These are phyloP conservation scores for Cutaneotrichosporon sp. DNA, from an alignment of 1,284 basidiomycete genomes.

Conservation along the genomic window DNA sequence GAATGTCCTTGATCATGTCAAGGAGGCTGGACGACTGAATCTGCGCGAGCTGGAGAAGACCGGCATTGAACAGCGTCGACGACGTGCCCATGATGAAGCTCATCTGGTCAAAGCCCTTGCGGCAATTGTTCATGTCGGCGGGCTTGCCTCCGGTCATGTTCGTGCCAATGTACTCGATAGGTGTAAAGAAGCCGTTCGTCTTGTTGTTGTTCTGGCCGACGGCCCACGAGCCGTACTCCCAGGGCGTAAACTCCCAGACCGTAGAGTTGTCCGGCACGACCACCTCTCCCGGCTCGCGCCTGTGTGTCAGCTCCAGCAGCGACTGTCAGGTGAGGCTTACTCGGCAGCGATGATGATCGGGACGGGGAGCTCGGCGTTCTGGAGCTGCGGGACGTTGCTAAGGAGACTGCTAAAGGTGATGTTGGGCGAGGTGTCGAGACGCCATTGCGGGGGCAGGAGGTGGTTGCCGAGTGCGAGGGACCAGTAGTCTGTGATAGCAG, in stretches of 20 bases:
- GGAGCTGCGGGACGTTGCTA: conserved; percentile 24
- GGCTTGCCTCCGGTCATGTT: conserved; percentile 42
- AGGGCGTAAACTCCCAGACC: conserved; percentile 56
- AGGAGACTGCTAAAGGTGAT: conserved; percentile 41
- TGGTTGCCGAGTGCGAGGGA: conserved; percentile 48
- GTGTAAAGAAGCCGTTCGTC: conserved; percentile 48
- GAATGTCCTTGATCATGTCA: conserved; percentile 38
- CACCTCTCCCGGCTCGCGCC: conserved; percentile 51
- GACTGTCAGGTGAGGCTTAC: conserved; percentile 25
- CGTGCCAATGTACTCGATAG: conserved; percentile 51
- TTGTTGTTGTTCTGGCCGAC: conserved; percentile 38
- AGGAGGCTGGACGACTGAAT: conserved; percentile 45
- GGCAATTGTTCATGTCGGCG: conserved; percentile 41
- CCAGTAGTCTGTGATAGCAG: conserved; percentile 52
- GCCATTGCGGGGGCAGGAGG: conserved; percentile 48
- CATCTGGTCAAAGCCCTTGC: conserved; percentile 52
- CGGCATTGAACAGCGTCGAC: conserved; percentile 49
- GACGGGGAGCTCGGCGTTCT: conserved; percentile 43
- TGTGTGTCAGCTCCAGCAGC: conserved; percentile 16
- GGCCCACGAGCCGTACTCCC: conserved; percentile 57
- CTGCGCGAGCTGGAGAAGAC: conserved; percentile 28
- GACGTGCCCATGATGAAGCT: conserved; percentile 55
- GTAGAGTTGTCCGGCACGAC: conserved; percentile 54
- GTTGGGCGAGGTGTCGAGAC: conserved; percentile 45
- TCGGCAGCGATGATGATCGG: conserved; percentile 57